Conservation (phyloP, 2,329 filamentous ascomycete species). For the Lachnellula suecica region DNA sequence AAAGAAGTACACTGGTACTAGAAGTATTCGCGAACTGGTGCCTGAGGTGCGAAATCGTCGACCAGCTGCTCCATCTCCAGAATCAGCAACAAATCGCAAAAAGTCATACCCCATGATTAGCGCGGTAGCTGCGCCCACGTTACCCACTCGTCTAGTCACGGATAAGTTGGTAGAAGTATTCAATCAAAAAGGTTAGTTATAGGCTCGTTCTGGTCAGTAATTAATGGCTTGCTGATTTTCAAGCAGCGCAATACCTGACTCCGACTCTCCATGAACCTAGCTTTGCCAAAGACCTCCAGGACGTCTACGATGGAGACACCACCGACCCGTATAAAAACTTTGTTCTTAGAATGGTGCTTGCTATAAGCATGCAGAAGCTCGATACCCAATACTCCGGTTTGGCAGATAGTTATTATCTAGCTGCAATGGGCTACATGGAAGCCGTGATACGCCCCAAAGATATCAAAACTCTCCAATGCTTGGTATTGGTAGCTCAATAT, state of each 20-base stretch:
- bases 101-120: slow-evolving; percentile 93
- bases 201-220: neutral
- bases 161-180: slow-evolving; percentile 83
- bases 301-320: slow-evolving; percentile 76
- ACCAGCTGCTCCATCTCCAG: slow-evolving; percentile 66
- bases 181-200: slow-evolving; percentile 70
- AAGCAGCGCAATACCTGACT: slow-evolving; percentile 79
- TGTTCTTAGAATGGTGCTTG: slow-evolving; percentile 85
- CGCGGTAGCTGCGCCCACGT: slow-evolving; percentile 71
- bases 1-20: slow-evolving; percentile 87
- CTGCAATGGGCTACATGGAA: slow-evolving; percentile 82
- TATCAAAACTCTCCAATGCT: slow-evolving; percentile 84
- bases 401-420: slow-evolving; percentile 92
- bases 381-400: slow-evolving; percentile 87
- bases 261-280: slow-evolving; percentile 83
- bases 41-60: slow-evolving; percentile 67
- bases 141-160: slow-evolving; percentile 73
- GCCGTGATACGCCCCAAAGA: slow-evolving; percentile 85
- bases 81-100: slow-evolving; percentile 55
- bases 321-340: slow-evolving; percentile 84
- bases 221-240: slow-evolving; percentile 11
- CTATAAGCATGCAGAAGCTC: slow-evolving; percentile 91
- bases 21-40: slow-evolving; percentile 89
- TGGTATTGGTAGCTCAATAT: slow-evolving; percentile 84
- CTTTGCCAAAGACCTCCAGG: slow-evolving; percentile 73